phyloP scores from a whole-genome alignment of 192 early-diverging fungal genomes.

The Globomyces pollinis-pini region DNA sequence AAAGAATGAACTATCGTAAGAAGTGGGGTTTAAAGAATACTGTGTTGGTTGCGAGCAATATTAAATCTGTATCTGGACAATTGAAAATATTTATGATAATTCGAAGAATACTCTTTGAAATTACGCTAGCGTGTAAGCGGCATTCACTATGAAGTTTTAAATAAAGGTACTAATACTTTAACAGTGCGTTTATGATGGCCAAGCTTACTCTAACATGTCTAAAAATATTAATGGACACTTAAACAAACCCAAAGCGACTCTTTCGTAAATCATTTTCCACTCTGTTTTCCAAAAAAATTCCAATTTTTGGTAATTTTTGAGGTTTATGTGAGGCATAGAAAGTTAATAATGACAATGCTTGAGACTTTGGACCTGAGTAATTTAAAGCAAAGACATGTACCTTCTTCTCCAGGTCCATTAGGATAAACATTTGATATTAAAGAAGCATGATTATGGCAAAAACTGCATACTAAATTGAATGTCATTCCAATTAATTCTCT shows the following conservation, averaged over 20 bases:
- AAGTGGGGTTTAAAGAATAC: conserved; percentile 33
- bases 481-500: too few relatives aligned
- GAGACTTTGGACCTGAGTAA: conserved; percentile 69
- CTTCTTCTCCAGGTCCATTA: conserved; percentile 49
- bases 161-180: conserved; percentile 24
- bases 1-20: conserved; percentile 51
- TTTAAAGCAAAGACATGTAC: too few relatives aligned
- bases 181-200: conserved; percentile 64
- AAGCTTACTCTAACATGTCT: conserved; percentile 64
- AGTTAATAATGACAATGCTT: conserved; percentile 75
- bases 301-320: conserved; percentile 85
- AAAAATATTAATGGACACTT: background rate
- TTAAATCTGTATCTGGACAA: conserved; percentile 51
- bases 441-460: conserved; percentile 30
- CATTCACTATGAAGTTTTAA: conserved; percentile 36
- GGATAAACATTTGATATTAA: conserved; percentile 44
- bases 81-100: conserved; percentile 58
- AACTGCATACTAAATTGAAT: too few relatives aligned
- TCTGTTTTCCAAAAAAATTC: conserved; percentile 68
- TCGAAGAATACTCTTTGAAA: conserved; percentile 67
- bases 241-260: conserved; percentile 49
- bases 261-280: conserved; percentile 58
- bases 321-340: conserved; percentile 85
- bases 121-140: conserved; percentile 68
- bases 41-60: conserved; percentile 50